Evolutionary conservation across 257 asterid genomes (phyloP).

Genomic region (Solanum pinnatisectum): DNA sequence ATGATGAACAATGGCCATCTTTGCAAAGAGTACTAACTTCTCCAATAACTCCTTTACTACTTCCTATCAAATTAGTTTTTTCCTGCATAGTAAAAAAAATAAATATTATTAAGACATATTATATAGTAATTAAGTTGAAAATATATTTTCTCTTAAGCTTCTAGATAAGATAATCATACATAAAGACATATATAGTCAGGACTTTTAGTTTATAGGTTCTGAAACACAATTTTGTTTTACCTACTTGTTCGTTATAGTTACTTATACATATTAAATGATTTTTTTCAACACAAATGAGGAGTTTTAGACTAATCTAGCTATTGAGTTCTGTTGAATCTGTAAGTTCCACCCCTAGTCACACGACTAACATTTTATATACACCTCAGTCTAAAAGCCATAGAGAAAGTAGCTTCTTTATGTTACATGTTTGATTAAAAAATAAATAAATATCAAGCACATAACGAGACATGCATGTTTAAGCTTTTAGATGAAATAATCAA

Average conservation of each 20-base stretch:
- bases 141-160: no score
- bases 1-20: constrained; percentile 16
- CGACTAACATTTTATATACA: no score
- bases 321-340: neutral
- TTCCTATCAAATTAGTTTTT: neutral
- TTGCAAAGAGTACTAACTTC: constrained; percentile 3
- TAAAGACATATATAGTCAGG: neutral
- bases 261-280: neutral
- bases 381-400: neutral
- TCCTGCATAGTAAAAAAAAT: constrained; percentile 7
- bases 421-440: neutral
- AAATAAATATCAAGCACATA: neutral
- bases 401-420: neutral
- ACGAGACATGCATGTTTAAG: neutral
- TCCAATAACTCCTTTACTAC: neutral
- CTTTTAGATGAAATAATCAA: neutral
- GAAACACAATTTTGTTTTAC: neutral
- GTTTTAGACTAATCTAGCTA: neutral
- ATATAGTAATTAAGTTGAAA: neutral
- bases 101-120: neutral
- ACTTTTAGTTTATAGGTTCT: neutral
- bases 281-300: neutral
- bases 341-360: neutral
- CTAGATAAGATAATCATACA: neutral
- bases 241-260: neutral